Evolutionary conservation across 2,329 filamentous ascomycete species (phyloP).

Genomic region (Trichophyton simii): DNA sequence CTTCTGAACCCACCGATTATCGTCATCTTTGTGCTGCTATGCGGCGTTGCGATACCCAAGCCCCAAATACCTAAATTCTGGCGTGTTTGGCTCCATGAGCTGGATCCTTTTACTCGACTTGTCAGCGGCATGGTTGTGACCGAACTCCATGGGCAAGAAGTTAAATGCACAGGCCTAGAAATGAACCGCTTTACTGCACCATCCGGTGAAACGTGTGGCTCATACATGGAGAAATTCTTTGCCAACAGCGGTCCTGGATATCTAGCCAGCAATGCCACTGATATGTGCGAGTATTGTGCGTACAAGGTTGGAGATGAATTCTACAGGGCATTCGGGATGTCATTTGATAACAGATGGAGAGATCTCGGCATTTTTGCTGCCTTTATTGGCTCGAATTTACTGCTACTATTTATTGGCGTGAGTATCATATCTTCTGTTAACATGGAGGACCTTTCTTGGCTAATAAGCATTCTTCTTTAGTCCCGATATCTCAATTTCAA

Average conservation of each 20-base stretch:
- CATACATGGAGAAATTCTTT: conserved; percentile 37
- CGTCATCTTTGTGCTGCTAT: conserved; percentile 56
- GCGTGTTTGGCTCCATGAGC: conserved; percentile 67
- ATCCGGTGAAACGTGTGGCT: conserved; percentile 47
- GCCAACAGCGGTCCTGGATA: conserved; percentile 34
- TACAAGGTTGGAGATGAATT: conserved; percentile 72
- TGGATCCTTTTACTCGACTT: conserved; percentile 53
- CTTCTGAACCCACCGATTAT: conserved; percentile 66
- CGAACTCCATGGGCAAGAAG: conserved; percentile 21
- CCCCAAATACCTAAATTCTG: conserved; percentile 55
- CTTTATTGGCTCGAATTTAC: conserved; percentile 66
- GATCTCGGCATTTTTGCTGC: conserved; percentile 67
- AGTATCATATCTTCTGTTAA: conserved; percentile 19
- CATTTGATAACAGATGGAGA: conserved; percentile 60
- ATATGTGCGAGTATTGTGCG: conserved; percentile 46
- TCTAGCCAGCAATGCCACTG: conserved; percentile 36
- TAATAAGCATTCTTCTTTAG: conserved; percentile 16
- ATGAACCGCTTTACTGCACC: conserved; percentile 38
- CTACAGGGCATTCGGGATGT: conserved; percentile 54
- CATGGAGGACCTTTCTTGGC: not conserved
- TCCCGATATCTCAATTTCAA: conserved; percentile 37
- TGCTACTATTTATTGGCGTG: conserved; percentile 48
- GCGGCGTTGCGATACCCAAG: conserved; percentile 41
- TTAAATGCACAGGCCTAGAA: conserved; percentile 24
- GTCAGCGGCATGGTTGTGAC: conserved; percentile 30